Base-by-base conservation (phyloP, 2,329 filamentous ascomycete genomes). In the Anthostomella pinea region DNA sequence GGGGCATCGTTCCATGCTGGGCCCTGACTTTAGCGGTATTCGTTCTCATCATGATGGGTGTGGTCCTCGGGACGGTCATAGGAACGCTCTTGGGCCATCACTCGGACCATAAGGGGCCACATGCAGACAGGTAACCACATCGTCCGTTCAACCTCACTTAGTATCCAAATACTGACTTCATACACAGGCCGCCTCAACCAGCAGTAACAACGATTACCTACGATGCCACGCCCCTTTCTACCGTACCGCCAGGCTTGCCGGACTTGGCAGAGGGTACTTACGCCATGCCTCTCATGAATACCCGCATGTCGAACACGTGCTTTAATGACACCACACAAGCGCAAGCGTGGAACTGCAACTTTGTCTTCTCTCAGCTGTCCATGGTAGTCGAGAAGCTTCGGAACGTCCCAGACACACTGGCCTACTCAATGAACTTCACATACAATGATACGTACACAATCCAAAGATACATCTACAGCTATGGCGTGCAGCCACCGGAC, bases 281-380 rank as follows among this genome's bases (percentile, higher is more conserved):
- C 45, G 61, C 63, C 15, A 57, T 87, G n/a, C 73, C 77, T 4
- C 60, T 79, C 4, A 63, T 69, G 29, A 63, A 71, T 3, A 69
- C 67, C 35, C 66, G 69, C 35, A 64, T 66, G 3, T 72, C 76
- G 11, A 70, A 66, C 25, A 66, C 69, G 0, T 87, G 83, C 54
- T 68, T 86, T 41, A 67, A 68, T 20, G 68, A 82, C 38, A 65
- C 70, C 1, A 66, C 58, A 1, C 72, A 81, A 48, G 63, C 67
- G n/a, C 58, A 68, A 32, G 75, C 81, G 1, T 87, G 83, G 83
- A 75, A 68, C 40, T 87, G 83, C 54, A 67, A 75, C 9, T 65
- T 83, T 19, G 62, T 66, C 2, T 65, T 66, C 29, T 62, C 62
- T 5, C 61, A 67, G 28, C 69, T 72, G 33, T 57, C 63, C 2